phyloP scores from a whole-genome alignment of 2,329 filamentous ascomycete genomes.

The Penicillium sclerotiorum region DNA sequence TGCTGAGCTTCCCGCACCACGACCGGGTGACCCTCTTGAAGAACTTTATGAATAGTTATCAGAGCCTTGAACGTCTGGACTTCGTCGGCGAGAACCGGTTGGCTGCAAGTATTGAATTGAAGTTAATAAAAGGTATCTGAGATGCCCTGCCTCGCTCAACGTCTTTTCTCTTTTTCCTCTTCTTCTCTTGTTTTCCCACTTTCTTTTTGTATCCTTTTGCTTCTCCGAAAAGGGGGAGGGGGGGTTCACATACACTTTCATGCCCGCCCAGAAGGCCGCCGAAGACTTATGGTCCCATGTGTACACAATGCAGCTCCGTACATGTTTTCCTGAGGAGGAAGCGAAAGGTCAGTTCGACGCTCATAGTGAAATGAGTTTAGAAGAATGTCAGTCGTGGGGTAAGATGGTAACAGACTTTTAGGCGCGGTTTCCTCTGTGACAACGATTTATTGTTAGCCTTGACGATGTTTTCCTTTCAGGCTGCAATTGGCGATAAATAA shows the following conservation, averaged over 20 bases:
- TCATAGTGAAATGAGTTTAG: background rate
- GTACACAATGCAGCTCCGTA: slow-evolving; percentile 95
- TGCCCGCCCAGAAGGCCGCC: slow-evolving; percentile 91
- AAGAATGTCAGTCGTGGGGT: background rate
- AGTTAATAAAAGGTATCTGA: slow-evolving; percentile 14
- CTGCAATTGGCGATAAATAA: background rate
- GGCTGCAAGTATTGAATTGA: slow-evolving; percentile 54
- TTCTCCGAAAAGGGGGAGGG: no score
- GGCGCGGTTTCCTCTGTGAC: slow-evolving; percentile 64
- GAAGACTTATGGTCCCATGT: slow-evolving; percentile 99
- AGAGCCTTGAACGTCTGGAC: slow-evolving; percentile 98
- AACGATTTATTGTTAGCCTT: slow-evolving; percentile 21
- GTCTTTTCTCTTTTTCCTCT: no score
- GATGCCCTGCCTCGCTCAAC: no score
- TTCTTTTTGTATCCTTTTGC: no score
- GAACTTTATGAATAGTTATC: slow-evolving; percentile 94
- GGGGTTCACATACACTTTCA: slow-evolving; percentile 81
- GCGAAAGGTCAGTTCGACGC: slow-evolving; percentile 13
- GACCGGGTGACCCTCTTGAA: slow-evolving; percentile 92
- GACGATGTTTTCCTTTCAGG: slow-evolving; percentile 7
- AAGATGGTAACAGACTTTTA: slow-evolving; percentile 55
- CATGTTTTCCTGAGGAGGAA: slow-evolving; percentile 71
- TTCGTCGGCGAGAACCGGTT: slow-evolving; percentile 97
- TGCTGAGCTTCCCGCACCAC: slow-evolving; percentile 85
- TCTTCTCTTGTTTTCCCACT: no score